Percentiles rank a stretch among this genome's conserved stretches.
These are phyloP conservation scores for Gleditsia sinensis DNA, from an alignment of 306 rosid species.

Conservation along the genomic window DNA sequence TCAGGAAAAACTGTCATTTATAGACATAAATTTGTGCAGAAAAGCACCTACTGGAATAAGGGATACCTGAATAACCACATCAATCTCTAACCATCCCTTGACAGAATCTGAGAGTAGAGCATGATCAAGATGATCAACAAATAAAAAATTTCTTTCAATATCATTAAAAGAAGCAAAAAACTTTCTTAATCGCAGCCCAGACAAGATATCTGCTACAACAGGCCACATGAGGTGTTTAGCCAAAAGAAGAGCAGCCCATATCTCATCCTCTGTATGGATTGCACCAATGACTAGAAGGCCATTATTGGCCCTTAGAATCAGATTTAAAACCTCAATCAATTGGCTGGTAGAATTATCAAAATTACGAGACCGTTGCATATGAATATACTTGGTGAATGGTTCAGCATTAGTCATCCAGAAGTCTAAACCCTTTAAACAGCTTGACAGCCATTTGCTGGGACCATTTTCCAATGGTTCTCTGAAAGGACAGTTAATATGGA, in stretches of 20 bases:
- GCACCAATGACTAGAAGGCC: conserved; percentile 82
- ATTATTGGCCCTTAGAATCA: conserved; percentile 52
- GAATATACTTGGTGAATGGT: conserved; percentile 87
- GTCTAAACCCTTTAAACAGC: conserved; percentile 77
- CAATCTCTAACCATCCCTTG: conserved; percentile 60
- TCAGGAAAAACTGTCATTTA: neutral
- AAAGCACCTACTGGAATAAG: neutral
- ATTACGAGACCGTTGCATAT: conserved; percentile 42
- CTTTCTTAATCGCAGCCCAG: conserved; percentile 89
- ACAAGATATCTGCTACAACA: conserved; percentile 84
- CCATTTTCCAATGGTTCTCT: conserved; percentile 90
- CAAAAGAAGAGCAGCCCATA: conserved; percentile 89
- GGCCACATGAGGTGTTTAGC: conserved; percentile 94
- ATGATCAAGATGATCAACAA: conserved; percentile 92
- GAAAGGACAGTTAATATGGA: conserved; percentile 88
- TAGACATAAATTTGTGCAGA: conserved; percentile 2
- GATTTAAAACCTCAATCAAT: conserved; percentile 59
- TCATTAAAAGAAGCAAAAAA: conserved; percentile 62
- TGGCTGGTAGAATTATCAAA: conserved; percentile 43
- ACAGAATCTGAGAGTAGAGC: conserved; percentile 75
- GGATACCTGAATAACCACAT: conserved; percentile 84
- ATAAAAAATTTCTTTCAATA: conserved; percentile 57
- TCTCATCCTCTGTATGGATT: conserved; percentile 87
- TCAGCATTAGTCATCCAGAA: conserved; percentile 71
- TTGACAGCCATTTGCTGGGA: conserved; percentile 66